Conservation (phyloP, 176 grass and related monocot species). For the Oryza meridionalis region DNA sequence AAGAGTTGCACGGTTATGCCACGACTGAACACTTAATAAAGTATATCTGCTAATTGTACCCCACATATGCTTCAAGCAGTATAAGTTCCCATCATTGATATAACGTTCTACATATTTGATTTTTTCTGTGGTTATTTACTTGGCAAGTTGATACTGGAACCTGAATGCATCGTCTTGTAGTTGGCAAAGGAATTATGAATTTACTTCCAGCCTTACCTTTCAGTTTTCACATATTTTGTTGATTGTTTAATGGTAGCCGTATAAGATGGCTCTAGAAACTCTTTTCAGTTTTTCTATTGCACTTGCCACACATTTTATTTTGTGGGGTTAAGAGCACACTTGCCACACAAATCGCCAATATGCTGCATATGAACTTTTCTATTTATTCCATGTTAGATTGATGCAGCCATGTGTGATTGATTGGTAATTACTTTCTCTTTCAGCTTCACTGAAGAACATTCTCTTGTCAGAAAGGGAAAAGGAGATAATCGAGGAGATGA, state of each 20-base stretch:
- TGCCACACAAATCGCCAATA: background rate
- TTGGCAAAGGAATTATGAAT: background rate
- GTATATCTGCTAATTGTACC: background rate
- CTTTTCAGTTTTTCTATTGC: background rate
- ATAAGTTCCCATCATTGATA: background rate
- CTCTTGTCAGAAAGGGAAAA: constrained; percentile 60
- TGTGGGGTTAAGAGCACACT: background rate
- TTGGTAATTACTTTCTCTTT: constrained; percentile 34
- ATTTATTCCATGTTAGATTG: constrained; percentile 36
- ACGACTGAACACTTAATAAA: background rate
- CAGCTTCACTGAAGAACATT: constrained; percentile 89
- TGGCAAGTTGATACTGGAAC: background rate
- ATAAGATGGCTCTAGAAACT: background rate
- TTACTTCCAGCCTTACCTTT: constrained; percentile 14
- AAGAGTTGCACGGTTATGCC: background rate
- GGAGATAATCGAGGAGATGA: constrained; percentile 73
- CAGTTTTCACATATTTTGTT: constrained; percentile 1
- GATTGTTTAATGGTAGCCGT: background rate
- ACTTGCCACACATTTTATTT: background rate
- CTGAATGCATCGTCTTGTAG: background rate
- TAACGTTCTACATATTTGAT: background rate
- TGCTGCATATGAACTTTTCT: background rate
- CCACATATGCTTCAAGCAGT: background rate
- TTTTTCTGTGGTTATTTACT: background rate
- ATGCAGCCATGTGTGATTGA: background rate